Base-by-base conservation (phyloP, 1,284 basidiomycete species). In the Boletus semigastroideus region DNA sequence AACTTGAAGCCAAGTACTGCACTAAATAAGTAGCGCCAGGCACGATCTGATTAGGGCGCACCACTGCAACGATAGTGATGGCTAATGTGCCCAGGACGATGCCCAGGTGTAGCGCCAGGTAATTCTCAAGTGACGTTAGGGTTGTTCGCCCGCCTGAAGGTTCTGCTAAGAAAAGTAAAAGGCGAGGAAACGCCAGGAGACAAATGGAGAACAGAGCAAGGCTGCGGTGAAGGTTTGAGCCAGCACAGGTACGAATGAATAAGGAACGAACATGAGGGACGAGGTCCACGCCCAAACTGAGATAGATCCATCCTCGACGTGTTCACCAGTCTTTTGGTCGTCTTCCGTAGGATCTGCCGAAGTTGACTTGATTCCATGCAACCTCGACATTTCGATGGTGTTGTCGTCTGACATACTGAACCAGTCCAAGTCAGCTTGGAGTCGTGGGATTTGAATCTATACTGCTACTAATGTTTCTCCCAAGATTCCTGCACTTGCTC, bases 81-180 rank as follows among this genome's bases (percentile, higher is more conserved):
- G 83, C 75, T 7, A 84, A 60, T 3, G 78, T 78, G 36, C 73
- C 69, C 6, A 88, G 73, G 59, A 82, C 70, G 44, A 90, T 75
- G 5, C 83, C 86, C 49, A 83, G 75, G 42, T 87, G 82, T 22
- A 79, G 65, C 5, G 81, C 73, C 37, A 90, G 76, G 66, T 84
- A 90, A 20, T 75, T 71, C 61, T 90, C 87, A 36, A 90, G 73
- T 2, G 81, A 70, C 7, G 87, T 87, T 46, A 89, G 74, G 13
- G 64, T 57, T 36, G 67, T 68, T 41, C 79, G 69, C n/a, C 70
- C 68, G 19, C 75, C 73, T 12, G 65, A 58, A 10, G 69, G 65
- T 54, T 78, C 75, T n/a, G 82, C 73, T 41, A 84, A 64, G 64
- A 87, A 86, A 44, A 87, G 75, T 30, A 87, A 69, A 42, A 87